These are phyloP conservation scores for Clavaria fumosa DNA, from an alignment of 768 basidiomycete genomes.

Conservation along the genomic window DNA sequence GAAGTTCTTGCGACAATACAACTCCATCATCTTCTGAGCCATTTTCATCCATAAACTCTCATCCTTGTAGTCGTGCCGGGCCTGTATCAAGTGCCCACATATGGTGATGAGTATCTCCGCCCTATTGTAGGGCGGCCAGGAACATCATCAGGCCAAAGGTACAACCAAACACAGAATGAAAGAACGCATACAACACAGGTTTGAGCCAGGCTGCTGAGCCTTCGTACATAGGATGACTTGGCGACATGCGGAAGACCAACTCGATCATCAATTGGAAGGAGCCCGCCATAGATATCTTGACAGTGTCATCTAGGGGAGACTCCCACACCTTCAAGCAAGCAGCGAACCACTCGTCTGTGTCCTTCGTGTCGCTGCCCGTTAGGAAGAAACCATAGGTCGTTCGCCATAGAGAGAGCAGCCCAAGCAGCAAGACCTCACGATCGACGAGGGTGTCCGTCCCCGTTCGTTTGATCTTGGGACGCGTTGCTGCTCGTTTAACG, in stretches of 20 bases:
- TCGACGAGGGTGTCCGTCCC: slow-evolving; percentile 44
- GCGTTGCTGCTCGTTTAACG: slow-evolving; percentile 32
- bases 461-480: slow-evolving; percentile 47
- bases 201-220: slow-evolving; percentile 31
- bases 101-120: slow-evolving; percentile 33
- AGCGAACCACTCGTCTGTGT: slow-evolving; percentile 31
- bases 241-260: slow-evolving; percentile 27
- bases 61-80: slow-evolving; percentile 42
- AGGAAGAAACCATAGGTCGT: slow-evolving; percentile 38
- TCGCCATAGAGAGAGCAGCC: slow-evolving; percentile 58
- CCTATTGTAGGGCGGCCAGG: slow-evolving; percentile 15
- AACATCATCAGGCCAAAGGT: not conserved
- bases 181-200: slow-evolving; percentile 24
- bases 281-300: slow-evolving; percentile 45
- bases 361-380: slow-evolving; percentile 20
- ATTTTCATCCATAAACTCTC: slow-evolving; percentile 60
- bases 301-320: slow-evolving; percentile 41
- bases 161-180: not conserved
- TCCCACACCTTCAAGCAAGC: slow-evolving; percentile 42
- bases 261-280: slow-evolving; percentile 32
- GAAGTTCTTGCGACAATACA: slow-evolving; percentile 33
- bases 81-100: slow-evolving; percentile 39
- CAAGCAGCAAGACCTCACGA: slow-evolving; percentile 53
- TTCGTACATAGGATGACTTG: slow-evolving; percentile 22
- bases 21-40: slow-evolving; percentile 41